These are phyloP conservation scores for Hypomontagnella monticulosa DNA, from an alignment of 495 filamentous ascomycete genomes.

Conservation along the genomic window DNA sequence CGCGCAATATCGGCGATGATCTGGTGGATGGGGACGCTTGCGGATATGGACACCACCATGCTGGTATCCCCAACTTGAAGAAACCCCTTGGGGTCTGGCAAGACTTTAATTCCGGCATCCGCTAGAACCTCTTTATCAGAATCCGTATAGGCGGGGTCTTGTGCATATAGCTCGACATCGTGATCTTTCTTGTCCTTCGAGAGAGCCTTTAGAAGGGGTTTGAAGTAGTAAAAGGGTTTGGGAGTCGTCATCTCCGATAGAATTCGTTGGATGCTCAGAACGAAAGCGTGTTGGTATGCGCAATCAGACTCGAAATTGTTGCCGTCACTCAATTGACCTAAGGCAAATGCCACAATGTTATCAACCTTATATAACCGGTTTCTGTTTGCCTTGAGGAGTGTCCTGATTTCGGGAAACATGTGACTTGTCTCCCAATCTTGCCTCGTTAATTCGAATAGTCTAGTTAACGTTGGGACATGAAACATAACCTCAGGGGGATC, in stretches of 20 bases:
- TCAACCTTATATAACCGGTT: neutral
- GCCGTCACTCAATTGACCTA: slow-evolving; percentile 9
- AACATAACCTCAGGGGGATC: neutral
- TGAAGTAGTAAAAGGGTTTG: neutral
- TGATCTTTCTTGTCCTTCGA: neutral
- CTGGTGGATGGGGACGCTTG: slow-evolving; percentile 44
- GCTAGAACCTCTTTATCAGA: slow-evolving; percentile 32
- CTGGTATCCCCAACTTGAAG: slow-evolving; percentile 41
- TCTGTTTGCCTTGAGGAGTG: neutral
- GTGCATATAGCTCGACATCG: slow-evolving; percentile 25
- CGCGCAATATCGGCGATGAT: slow-evolving; percentile 46
- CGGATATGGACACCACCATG: slow-evolving; percentile 40
- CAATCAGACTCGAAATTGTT: neutral
- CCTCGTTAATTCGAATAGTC: neutral
- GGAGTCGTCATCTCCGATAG: slow-evolving; percentile 1
- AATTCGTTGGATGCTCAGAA: slow-evolving; percentile 16
- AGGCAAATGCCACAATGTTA: slow-evolving; percentile 22
- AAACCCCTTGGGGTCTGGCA: slow-evolving; percentile 46
- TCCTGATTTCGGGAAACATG: neutral
- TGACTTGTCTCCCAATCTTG: slow-evolving; percentile 11
- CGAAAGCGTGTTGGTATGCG: slow-evolving; percentile 21
- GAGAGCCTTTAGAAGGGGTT: neutral
- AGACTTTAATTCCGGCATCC: slow-evolving; percentile 16
- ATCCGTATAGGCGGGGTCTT: slow-evolving; percentile 44
- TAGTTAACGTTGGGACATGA: neutral